These are phyloP conservation scores for Podospora didyma DNA, from an alignment of 495 filamentous ascomycete genomes.

Conservation along the genomic window DNA sequence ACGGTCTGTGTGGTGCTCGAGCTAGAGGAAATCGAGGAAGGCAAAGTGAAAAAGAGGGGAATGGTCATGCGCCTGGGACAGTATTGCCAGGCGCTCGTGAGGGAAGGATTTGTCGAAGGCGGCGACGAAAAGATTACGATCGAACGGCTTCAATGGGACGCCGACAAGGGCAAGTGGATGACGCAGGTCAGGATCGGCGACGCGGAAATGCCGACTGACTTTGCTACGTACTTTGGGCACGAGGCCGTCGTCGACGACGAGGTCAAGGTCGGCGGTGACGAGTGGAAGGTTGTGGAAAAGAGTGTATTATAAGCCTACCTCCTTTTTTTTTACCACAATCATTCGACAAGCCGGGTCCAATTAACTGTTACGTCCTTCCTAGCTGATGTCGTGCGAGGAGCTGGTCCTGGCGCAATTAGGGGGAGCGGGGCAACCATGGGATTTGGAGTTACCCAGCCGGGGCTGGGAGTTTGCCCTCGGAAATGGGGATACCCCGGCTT, in stretches of 20 bases:
- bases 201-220: conserved; percentile 9
- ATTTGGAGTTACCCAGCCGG: too few species aligned
- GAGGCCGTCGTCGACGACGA: conserved; percentile 7
- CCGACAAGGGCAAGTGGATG: conserved; percentile 10
- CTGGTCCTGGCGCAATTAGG: too few species aligned
- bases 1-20: conserved; percentile 29
- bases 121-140: conserved; percentile 26
- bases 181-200: conserved; percentile 16
- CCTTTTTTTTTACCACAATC: too few species aligned
- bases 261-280: conserved; percentile 11
- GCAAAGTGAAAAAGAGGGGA: conserved; percentile 28
- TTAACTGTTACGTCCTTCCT: too few species aligned
- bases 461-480: too few species aligned
- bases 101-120: conserved; percentile 16
- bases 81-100: conserved; percentile 44
- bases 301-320: too few species aligned
- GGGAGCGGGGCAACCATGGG: too few species aligned
- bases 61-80: conserved; percentile 45
- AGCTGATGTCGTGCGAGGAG: too few species aligned
- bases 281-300: conserved; percentile 21
- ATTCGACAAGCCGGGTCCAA: too few species aligned
- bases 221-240: conserved; percentile 11
- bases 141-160: conserved; percentile 41
- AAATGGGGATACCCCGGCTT: background rate
- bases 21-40: conserved; percentile 15